Conservation (phyloP, 2,329 filamentous ascomycete species). For the Calonectria honghensis region DNA sequence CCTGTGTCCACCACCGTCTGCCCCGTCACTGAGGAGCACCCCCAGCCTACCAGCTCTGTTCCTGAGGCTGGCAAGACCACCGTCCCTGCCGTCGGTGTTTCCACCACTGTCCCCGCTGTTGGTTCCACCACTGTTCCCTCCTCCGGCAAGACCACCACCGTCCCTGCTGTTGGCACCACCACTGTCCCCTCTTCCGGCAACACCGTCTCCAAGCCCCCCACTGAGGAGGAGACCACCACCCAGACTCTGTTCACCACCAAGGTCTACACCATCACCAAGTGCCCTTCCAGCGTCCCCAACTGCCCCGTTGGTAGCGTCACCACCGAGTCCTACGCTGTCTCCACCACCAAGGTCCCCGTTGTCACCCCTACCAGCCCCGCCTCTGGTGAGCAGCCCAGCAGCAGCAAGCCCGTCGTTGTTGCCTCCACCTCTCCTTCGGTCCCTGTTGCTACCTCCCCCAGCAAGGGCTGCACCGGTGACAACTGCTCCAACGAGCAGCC, state of each 20-base stretch:
- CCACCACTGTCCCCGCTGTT: slow-evolving; percentile 34
- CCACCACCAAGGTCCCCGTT: slow-evolving; percentile 59
- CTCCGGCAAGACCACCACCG: slow-evolving; percentile 46
- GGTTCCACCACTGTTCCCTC: slow-evolving; percentile 49
- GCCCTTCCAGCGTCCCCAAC: slow-evolving; percentile 44
- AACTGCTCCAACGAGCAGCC: neutral
- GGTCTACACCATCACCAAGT: slow-evolving; percentile 52
- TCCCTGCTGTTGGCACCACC: slow-evolving; percentile 57
- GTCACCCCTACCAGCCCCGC: slow-evolving; percentile 56
- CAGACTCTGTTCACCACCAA: slow-evolving; percentile 53
- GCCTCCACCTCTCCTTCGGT: slow-evolving; percentile 40
- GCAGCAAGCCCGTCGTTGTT: slow-evolving; percentile 60
- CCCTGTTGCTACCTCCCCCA: slow-evolving; percentile 29
- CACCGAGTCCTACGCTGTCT: slow-evolving; percentile 57
- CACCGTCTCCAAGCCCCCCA: slow-evolving; percentile 19
- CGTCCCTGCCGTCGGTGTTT: neutral
- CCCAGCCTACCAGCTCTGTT: slow-evolving; percentile 50
- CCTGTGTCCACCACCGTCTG: slow-evolving; percentile 65
- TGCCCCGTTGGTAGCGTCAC: slow-evolving; percentile 56
- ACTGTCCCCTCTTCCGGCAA: slow-evolving; percentile 65
- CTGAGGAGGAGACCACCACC: slow-evolving; percentile 40
- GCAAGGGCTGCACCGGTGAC: slow-evolving; percentile 10
- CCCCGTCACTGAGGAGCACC: slow-evolving; percentile 59
- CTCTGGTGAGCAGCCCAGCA: slow-evolving; percentile 54
- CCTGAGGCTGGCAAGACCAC: slow-evolving; percentile 50